A percentile compares a stretch with the other conserved stretches of the same genome.
Evolutionary conservation across 1,139 yeast genomes (phyloP).

Genomic region (Debaryomycetaceae sp.): DNA sequence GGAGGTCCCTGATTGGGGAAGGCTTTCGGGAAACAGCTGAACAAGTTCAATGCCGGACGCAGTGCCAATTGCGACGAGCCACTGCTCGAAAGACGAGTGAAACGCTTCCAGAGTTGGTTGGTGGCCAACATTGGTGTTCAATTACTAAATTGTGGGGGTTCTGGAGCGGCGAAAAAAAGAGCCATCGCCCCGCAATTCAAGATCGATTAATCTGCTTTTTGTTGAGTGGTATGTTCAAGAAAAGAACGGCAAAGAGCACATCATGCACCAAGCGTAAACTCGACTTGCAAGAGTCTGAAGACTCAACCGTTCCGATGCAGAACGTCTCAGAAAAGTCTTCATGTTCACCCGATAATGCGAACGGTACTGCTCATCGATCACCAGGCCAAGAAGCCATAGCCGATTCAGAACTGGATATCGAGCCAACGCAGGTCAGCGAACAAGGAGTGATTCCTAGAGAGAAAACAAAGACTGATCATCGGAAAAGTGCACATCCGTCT

Average conservation of each 20-base stretch:
- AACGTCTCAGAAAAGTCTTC: neutral
- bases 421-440: too few relatives aligned
- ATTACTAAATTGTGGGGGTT: neutral
- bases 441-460: too few relatives aligned
- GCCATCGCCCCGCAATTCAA: neutral
- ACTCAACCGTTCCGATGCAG: neutral
- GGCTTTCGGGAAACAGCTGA: slow-evolving; percentile 61
- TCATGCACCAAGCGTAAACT: slow-evolving; percentile 9
- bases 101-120: slow-evolving; percentile 2
- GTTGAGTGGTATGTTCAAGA: slow-evolving; percentile 22
- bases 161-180: slow-evolving; percentile 1
- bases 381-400: too few relatives aligned
- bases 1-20: slow-evolving; percentile 68
- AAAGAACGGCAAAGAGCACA: slow-evolving; percentile 11
- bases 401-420: too few relatives aligned
- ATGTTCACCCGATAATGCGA: too few relatives aligned
- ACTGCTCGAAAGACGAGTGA: too few relatives aligned
- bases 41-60: slow-evolving; percentile 15
- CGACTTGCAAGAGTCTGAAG: slow-evolving; percentile 2
- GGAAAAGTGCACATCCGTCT: too few relatives aligned
- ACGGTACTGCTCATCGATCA: too few relatives aligned
- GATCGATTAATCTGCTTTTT: neutral
- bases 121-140: neutral
- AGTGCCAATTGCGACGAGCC: too few relatives aligned
- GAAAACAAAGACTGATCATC: too few relatives aligned